These are phyloP conservation scores for Coniosporium tulheliwenetii DNA, from an alignment of 2,329 filamentous ascomycete species.

Conservation along the genomic window DNA sequence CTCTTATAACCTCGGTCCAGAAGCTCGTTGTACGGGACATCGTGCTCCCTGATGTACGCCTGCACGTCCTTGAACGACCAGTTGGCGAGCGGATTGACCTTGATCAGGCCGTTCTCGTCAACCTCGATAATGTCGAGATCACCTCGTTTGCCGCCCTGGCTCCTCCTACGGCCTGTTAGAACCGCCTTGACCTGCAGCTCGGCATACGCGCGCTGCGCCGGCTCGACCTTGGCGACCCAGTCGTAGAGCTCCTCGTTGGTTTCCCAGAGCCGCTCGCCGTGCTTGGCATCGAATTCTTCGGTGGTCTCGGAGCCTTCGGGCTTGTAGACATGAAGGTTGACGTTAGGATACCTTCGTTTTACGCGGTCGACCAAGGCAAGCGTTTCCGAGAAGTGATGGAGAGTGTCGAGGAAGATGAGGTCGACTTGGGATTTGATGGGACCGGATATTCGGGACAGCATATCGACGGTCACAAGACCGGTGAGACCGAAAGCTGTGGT, in stretches of 20 bases:
- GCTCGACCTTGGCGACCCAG: conserved; percentile 95
- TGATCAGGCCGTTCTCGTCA: conserved; percentile 81
- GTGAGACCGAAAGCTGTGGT: conserved; percentile 36
- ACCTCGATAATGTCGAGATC: conserved; percentile 84
- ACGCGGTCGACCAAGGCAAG: conserved; percentile 46
- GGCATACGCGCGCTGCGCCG: conserved; percentile 77
- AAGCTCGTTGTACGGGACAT: conserved; percentile 86
- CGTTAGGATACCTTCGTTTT: conserved; percentile 57
- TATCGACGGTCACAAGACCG: conserved; percentile 37
- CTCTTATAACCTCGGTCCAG: conserved; percentile 96
- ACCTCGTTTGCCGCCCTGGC: conserved; percentile 84
- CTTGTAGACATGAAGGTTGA: conserved; percentile 79
- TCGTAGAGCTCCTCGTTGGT: conserved; percentile 81
- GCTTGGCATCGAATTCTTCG: conserved; percentile 64
- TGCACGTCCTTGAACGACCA: conserved; percentile 88
- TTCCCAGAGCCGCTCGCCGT: conserved; percentile 77
- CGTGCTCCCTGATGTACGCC: conserved; percentile 68
- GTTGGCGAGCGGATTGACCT: conserved; percentile 93
- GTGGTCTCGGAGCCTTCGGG: conserved; percentile 59
- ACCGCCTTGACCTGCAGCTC: conserved; percentile 81
- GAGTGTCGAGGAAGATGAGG: conserved; percentile 38
- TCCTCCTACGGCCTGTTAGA: conserved; percentile 78
- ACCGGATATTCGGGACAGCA: conserved; percentile 60
- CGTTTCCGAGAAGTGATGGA: conserved; percentile 36
- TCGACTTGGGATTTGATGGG: conserved; percentile 38